phyloP scores from a whole-genome alignment of 2,329 filamentous ascomycete genomes.

The Ophiocordyceps australis region DNA sequence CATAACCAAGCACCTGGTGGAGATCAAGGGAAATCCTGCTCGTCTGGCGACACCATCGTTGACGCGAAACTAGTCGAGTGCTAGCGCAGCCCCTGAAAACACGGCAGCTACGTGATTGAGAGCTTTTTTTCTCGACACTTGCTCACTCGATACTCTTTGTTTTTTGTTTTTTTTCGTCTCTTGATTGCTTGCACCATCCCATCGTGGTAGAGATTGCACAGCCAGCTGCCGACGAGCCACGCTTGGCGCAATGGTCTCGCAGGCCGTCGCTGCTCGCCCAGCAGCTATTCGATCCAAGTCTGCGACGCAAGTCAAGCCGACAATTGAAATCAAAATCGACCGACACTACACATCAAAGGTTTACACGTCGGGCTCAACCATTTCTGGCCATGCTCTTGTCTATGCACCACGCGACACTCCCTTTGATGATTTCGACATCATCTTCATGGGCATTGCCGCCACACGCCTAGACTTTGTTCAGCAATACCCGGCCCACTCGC shows the following conservation, averaged over 20 bases:
- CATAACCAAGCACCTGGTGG: too few relatives aligned
- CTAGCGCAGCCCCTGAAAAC: too few relatives aligned
- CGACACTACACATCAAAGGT: constrained; percentile 35
- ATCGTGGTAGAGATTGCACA: too few relatives aligned
- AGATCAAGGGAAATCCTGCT: too few relatives aligned
- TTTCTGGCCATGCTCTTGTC: constrained; percentile 30
- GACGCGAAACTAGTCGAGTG: too few relatives aligned
- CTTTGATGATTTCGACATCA: constrained; percentile 33
- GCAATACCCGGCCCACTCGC: constrained; percentile 24
- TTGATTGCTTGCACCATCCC: too few relatives aligned
- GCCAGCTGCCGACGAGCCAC: too few relatives aligned
- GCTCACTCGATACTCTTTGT: too few relatives aligned
- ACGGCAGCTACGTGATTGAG: too few relatives aligned
- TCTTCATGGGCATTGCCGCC: constrained; percentile 29
- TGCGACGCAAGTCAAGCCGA: constrained; percentile 10
- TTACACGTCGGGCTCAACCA: constrained; percentile 33
- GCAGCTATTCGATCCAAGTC: constrained; percentile 1
- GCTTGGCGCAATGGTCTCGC: constrained; percentile 1
- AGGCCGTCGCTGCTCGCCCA: not conserved
- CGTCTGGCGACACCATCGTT: too few relatives aligned
- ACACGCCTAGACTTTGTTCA: constrained; percentile 32
- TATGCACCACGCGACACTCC: constrained; percentile 22
- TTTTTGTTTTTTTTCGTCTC: too few relatives aligned
- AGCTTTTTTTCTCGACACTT: too few relatives aligned
- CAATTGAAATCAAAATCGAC: constrained; percentile 29